Evolutionary conservation across 768 basidiomycete species (phyloP).

Genomic region (Amanita pseudoporphyria): DNA sequence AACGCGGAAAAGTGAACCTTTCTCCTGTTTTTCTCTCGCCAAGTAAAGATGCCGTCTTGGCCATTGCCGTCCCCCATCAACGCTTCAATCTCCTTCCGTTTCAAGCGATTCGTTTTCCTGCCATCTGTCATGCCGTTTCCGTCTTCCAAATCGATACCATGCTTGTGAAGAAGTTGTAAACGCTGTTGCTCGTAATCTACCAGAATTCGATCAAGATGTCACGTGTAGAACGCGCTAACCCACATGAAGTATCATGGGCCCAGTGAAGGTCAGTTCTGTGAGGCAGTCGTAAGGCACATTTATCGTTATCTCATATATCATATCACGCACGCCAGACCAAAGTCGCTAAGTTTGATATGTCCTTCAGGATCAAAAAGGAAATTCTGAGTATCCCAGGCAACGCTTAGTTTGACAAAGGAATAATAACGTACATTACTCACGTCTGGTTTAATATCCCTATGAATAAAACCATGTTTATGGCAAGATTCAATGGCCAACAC

Average conservation of each 20-base stretch:
- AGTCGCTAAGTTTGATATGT: conserved; percentile 92
- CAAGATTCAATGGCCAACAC: conserved; percentile 88
- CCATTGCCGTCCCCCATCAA: conserved; percentile 81
- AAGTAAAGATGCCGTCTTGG: conserved; percentile 81
- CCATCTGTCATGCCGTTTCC: conserved; percentile 54
- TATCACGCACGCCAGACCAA: conserved; percentile 81
- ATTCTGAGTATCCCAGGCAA: conserved; percentile 45
- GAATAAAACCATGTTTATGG: conserved; percentile 93
- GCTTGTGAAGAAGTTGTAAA: conserved; percentile 76
- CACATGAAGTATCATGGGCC: conserved; percentile 94
- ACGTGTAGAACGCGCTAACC: conserved; percentile 10
- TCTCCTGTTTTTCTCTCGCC: conserved; percentile 88
- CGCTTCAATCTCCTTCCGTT: conserved; percentile 71
- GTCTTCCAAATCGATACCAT: conserved; percentile 93
- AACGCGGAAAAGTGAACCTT: conserved; percentile 42
- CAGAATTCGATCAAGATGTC: conserved; percentile 12
- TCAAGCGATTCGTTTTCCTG: conserved; percentile 68
- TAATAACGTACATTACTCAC: conserved; percentile 31
- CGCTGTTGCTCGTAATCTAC: conserved; percentile 94
- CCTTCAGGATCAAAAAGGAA: conserved; percentile 92
- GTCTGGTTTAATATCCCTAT: conserved; percentile 96
- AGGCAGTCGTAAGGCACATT: conserved; percentile 11
- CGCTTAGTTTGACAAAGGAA: conserved; percentile 13
- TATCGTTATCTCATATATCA: conserved; percentile 10
- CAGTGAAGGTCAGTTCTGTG: conserved; percentile 85